phyloP scores from a whole-genome alignment of 257 asterid species.

The Rehmannia glutinosa region DNA sequence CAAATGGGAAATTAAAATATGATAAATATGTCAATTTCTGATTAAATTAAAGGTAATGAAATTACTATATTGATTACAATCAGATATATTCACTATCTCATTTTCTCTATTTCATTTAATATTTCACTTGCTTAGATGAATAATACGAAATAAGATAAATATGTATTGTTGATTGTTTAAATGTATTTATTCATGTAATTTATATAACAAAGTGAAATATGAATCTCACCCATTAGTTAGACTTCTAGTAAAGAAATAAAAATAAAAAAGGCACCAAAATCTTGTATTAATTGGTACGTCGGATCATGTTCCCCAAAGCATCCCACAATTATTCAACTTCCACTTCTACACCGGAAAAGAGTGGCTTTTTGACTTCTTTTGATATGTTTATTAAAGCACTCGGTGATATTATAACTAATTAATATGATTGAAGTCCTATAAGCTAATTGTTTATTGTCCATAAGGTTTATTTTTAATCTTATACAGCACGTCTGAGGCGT shows the following conservation, averaged over 20 bases:
- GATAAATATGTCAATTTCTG: too few species aligned
- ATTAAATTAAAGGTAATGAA: too few species aligned
- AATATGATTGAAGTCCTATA: background rate
- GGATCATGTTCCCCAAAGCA: constrained; percentile 22
- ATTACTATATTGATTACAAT: too few species aligned
- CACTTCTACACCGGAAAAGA: background rate
- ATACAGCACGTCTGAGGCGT: background rate
- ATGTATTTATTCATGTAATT: too few species aligned
- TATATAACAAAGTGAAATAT: too few species aligned
- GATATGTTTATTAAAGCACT: constrained; percentile 13
- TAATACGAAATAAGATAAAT: too few species aligned
- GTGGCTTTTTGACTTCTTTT: background rate
- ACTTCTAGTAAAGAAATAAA: background rate
- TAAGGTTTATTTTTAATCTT: background rate
- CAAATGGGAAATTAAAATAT: too few species aligned
- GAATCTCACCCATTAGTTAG: background rate
- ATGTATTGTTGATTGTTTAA: too few species aligned
- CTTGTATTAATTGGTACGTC: background rate
- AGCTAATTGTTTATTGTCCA: background rate
- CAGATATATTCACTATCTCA: too few species aligned
- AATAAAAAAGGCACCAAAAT: background rate
- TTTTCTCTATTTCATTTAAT: too few species aligned
- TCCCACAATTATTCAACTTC: constrained; percentile 17
- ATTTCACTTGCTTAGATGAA: too few species aligned
- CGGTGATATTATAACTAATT: background rate